Evolutionary conservation across 2,329 filamentous ascomycete genomes (phyloP).

Genomic region (Parascedosporium putredinis): DNA sequence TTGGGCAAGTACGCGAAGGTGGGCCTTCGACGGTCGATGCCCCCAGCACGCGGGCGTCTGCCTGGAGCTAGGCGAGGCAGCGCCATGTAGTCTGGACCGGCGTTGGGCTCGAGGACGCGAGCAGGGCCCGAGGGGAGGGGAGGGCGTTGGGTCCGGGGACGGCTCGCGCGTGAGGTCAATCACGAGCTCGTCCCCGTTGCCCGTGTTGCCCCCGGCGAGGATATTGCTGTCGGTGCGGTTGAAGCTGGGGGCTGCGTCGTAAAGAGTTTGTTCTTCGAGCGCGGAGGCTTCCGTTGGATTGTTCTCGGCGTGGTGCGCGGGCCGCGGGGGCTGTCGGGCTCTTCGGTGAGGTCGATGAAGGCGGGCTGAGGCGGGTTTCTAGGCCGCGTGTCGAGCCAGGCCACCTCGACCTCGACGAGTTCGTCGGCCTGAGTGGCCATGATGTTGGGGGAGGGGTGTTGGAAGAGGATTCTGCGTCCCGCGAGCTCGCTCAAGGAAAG

Average conservation of each 20-base stretch:
- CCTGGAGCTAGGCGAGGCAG: background rate
- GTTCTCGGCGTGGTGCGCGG: background rate
- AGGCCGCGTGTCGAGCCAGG: slow-evolving; percentile 2
- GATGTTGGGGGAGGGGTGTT: background rate
- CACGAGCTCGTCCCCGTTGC: background rate
- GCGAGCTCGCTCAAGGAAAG: background rate
- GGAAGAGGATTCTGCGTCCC: background rate
- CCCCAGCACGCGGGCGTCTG: background rate
- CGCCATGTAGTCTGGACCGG: background rate
- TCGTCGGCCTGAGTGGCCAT: slow-evolving; percentile 17
- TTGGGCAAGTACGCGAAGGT: background rate
- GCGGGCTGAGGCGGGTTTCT: slow-evolving; percentile 5
- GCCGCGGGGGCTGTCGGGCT: slow-evolving; percentile 33
- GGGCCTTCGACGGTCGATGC: background rate
- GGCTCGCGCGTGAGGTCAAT: background rate
- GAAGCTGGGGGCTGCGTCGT: slow-evolving; percentile 28
- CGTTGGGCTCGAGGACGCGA: background rate
- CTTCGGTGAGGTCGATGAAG: slow-evolving; percentile 40
- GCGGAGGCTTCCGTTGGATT: slow-evolving; percentile 22
- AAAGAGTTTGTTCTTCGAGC: slow-evolving; percentile 29
- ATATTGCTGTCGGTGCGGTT: slow-evolving; percentile 34
- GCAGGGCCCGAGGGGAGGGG: background rate
- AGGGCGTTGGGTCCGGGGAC: background rate
- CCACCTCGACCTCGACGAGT: slow-evolving; percentile 22
- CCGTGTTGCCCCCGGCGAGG: background rate